Evolutionary conservation across 805 yeast genomes (phyloP).

Genomic region (Brettanomyces nanus): DNA sequence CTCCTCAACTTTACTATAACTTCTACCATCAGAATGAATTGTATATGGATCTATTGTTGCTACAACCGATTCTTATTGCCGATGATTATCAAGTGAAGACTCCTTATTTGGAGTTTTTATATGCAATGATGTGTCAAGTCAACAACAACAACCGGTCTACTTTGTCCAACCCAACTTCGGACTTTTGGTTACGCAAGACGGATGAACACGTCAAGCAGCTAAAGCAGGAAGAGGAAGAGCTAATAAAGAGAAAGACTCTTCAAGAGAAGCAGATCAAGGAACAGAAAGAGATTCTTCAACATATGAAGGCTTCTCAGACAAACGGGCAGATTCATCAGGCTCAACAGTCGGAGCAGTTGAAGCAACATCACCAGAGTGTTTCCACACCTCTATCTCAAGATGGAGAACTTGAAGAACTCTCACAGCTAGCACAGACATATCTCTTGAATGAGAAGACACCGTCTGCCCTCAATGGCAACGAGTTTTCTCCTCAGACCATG

Average conservation of each 20-base stretch:
- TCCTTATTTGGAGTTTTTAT: slow-evolving; percentile 83
- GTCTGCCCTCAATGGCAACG: slow-evolving; percentile 5
- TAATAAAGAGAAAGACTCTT: slow-evolving; percentile 22
- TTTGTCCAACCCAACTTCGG: slow-evolving; percentile 22
- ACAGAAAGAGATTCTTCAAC: background rate
- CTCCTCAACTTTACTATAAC: slow-evolving; percentile 60
- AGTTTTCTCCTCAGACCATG: background rate
- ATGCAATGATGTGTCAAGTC: slow-evolving; percentile 66
- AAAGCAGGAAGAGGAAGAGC: slow-evolving; percentile 21
- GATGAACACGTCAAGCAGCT: slow-evolving; percentile 21
- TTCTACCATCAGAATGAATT: slow-evolving; percentile 50
- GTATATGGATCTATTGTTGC: slow-evolving; percentile 64
- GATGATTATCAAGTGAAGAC: slow-evolving; percentile 82
- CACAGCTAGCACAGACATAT: slow-evolving; percentile 25
- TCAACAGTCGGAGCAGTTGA: too few species aligned
- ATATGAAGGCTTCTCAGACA: background rate
- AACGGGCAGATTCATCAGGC: background rate
- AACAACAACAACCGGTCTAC: slow-evolving; percentile 38
- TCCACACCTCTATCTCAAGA: slow-evolving; percentile 9
- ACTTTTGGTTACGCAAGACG: slow-evolving; percentile 27
- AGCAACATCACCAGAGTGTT: background rate
- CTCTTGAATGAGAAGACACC: slow-evolving; percentile 6
- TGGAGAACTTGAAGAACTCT: slow-evolving; percentile 24
- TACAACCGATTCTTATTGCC: slow-evolving; percentile 85
- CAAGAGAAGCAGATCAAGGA: slow-evolving; percentile 5